These are phyloP conservation scores for Eutrema heterophyllum DNA, from an alignment of 345 rosid genomes.

Conservation along the genomic window DNA sequence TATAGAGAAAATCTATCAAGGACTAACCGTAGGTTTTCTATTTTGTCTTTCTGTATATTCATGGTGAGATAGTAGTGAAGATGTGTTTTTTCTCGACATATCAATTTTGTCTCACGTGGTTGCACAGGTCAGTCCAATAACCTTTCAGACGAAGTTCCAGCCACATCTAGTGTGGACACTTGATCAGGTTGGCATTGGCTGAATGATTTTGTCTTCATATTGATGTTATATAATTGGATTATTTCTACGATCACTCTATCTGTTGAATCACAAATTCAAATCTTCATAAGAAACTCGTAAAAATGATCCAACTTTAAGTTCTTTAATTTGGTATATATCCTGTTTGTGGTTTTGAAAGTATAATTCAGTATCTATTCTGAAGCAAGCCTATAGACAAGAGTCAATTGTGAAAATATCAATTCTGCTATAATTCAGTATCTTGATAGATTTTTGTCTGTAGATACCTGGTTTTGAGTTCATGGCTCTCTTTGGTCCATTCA, in stretches of 20 bases:
- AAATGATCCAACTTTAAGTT: neutral
- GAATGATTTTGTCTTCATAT: neutral
- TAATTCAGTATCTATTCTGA: too few species aligned
- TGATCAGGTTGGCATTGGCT: slow-evolving; percentile 63
- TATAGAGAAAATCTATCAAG: slow-evolving; percentile 85
- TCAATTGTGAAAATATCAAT: neutral
- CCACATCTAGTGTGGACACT: slow-evolving; percentile 85
- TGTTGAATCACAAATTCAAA: neutral
- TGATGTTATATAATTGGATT: neutral
- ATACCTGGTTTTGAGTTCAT: too few species aligned
- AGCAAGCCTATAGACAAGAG: too few species aligned
- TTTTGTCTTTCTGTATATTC: neutral
- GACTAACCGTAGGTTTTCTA: slow-evolving; percentile 47
- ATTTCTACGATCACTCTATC: neutral
- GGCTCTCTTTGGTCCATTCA: slow-evolving; percentile 5
- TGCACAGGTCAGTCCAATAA: slow-evolving; percentile 72
- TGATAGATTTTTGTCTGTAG: neutral
- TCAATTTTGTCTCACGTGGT: neutral
- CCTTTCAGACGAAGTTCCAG: slow-evolving; percentile 80
- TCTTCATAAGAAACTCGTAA: neutral
- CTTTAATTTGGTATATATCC: neutral
- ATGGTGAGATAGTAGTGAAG: neutral
- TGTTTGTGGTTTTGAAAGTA: neutral
- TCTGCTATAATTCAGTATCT: neutral
- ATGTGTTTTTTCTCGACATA: neutral